Conservation (phyloP, 73 alveolate genomes). For the Paramecium octaurelia region DNA sequence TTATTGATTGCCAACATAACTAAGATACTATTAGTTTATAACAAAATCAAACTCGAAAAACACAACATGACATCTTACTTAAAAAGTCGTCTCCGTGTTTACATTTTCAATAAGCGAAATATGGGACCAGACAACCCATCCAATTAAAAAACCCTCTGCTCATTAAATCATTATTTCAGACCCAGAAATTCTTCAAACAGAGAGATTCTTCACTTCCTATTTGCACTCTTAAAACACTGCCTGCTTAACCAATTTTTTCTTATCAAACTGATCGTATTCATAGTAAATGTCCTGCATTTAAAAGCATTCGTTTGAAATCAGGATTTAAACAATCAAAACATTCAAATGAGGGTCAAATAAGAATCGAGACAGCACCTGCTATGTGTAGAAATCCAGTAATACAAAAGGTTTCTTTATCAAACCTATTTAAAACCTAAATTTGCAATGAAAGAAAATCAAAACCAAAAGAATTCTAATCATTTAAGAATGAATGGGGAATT, state of each 20-base stretch:
- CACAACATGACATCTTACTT: neutral
- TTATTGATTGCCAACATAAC: neutral
- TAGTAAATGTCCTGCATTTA: slow-evolving; percentile 18
- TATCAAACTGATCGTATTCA: slow-evolving; percentile 29
- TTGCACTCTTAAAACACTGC: neutral
- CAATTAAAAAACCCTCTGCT: neutral
- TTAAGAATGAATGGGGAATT: neutral
- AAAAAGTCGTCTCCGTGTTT: neutral
- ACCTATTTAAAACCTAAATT: neutral
- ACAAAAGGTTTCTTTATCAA: neutral
- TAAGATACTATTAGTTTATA: neutral
- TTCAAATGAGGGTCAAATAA: neutral
- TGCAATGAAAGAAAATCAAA: neutral
- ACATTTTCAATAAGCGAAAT: neutral
- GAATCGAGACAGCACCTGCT: neutral
- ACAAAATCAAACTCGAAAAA: neutral
- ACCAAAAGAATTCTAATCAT: neutral
- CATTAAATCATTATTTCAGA: neutral
- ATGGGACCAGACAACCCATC: neutral
- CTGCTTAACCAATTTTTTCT: neutral
- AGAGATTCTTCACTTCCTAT: neutral
- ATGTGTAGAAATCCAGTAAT: neutral
- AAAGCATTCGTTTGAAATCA: neutral
- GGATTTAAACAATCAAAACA: neutral
- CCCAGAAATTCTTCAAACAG: neutral